Evolutionary conservation across 1,139 yeast species (phyloP).

Genomic region (Kodamaea arcana): DNA sequence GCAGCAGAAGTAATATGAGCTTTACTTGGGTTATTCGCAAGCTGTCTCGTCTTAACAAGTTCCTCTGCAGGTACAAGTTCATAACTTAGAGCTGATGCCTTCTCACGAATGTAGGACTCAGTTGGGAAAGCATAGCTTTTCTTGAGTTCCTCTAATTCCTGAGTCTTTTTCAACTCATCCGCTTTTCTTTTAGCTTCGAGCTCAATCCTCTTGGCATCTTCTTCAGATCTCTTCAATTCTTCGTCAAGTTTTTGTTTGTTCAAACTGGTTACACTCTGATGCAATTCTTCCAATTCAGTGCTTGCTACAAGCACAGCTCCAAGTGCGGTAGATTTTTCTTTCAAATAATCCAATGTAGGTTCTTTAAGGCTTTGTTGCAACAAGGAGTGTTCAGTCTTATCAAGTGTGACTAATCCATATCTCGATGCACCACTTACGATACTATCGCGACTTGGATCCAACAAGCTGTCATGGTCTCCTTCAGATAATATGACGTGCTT

Average conservation of each 20-base stretch:
- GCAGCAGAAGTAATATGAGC: constrained; percentile 33
- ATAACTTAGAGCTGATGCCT: constrained; percentile 14
- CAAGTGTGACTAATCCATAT: constrained; percentile 13
- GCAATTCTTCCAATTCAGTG: constrained; percentile 6
- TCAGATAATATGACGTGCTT: constrained; percentile 19
- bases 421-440: constrained; percentile 14
- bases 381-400: constrained; percentile 13
- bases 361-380: constrained; percentile 14
- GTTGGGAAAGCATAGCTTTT: constrained; percentile 13
- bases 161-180: constrained; percentile 6
- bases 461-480: constrained; percentile 19
- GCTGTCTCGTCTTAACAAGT: constrained; percentile 12
- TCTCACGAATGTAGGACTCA: constrained; percentile 16
- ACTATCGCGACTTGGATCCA: constrained; percentile 16
- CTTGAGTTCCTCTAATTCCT: constrained; percentile 1
- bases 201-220: background rate
- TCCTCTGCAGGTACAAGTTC: constrained; percentile 17
- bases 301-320: constrained; percentile 10
- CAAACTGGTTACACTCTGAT: constrained; percentile 8
- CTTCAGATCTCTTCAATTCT: constrained; percentile 7
- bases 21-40: constrained; percentile 18
- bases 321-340: constrained; percentile 15
- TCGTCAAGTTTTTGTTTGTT: constrained; percentile 6
- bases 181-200: constrained; percentile 10
- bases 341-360: constrained; percentile 25